These are phyloP conservation scores for Thalassiosira hispida DNA, from an alignment of 352 stramenopile species.

Conservation along the genomic window DNA sequence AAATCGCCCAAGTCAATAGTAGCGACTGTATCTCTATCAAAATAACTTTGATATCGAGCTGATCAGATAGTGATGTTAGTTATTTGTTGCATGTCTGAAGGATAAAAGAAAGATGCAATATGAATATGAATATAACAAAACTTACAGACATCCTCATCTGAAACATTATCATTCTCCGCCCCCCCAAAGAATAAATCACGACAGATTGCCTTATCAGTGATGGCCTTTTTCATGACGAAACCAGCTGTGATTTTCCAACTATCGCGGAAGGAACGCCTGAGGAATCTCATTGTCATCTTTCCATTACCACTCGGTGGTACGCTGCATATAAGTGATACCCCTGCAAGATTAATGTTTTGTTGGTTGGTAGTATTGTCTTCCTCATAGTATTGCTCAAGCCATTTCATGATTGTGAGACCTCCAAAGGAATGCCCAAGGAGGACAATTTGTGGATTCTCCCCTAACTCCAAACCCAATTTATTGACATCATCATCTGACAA, in stretches of 20 bases:
- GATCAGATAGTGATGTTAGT: too few species aligned
- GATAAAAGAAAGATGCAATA: too few species aligned
- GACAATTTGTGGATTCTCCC: constrained; percentile 56
- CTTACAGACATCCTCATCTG: too few species aligned
- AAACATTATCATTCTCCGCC: constrained; percentile 65
- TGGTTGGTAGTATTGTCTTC: constrained; percentile 15
- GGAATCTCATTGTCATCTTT: constrained; percentile 81
- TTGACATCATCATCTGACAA: constrained; percentile 43
- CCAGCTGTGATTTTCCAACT: constrained; percentile 81
- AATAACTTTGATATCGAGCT: constrained; percentile 79
- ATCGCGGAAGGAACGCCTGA: constrained; percentile 69
- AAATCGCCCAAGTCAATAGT: constrained; percentile 83
- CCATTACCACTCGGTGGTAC: constrained; percentile 86
- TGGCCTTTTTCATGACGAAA: constrained; percentile 79
- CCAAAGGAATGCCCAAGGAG: constrained; percentile 86
- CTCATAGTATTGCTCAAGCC: constrained; percentile 70
- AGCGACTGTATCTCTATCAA: constrained; percentile 75
- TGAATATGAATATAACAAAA: too few species aligned
- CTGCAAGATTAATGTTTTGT: constrained; percentile 49
- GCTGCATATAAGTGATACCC: constrained; percentile 80
- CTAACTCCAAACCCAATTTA: constrained; percentile 25
- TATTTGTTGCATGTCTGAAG: too few species aligned
- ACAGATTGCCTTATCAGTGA: constrained; percentile 67
- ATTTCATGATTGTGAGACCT: constrained; percentile 84
- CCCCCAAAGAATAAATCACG: constrained; percentile 80